These are phyloP conservation scores for Calocera cornea DNA, from an alignment of 768 basidiomycete genomes.

Conservation along the genomic window DNA sequence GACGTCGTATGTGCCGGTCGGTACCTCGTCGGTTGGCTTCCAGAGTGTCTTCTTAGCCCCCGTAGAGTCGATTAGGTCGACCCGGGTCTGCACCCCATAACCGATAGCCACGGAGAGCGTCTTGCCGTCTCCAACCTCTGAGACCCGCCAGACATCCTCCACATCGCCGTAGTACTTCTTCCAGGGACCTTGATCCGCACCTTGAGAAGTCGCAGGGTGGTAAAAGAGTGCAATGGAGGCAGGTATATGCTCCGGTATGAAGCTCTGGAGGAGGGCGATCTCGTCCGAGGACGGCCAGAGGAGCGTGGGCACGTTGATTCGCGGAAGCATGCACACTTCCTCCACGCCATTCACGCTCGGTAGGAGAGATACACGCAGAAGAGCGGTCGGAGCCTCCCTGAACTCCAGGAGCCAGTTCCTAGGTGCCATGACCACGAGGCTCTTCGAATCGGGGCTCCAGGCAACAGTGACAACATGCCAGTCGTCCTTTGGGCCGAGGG, in stretches of 20 bases:
- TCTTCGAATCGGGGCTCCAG: slow-evolving; percentile 7
- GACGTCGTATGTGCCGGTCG: slow-evolving; percentile 5
- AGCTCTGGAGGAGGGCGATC: neutral
- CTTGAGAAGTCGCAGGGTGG: neutral
- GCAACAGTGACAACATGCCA: neutral
- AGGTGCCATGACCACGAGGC: neutral
- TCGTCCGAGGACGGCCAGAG: neutral
- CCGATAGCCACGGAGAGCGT: slow-evolving; percentile 7
- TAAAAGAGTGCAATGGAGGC: neutral
- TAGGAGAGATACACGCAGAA: neutral
- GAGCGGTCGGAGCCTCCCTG: neutral
- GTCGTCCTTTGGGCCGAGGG: neutral
- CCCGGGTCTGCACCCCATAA: slow-evolving; percentile 6
- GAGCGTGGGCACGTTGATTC: neutral
- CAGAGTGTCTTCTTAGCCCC: slow-evolving; percentile 5
- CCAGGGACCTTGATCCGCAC: neutral
- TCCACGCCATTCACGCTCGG: neutral
- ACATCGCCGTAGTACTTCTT: neutral
- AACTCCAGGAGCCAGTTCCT: neutral
- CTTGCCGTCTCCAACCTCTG: neutral
- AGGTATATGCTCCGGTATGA: neutral
- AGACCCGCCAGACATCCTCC: neutral
- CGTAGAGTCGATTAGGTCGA: slow-evolving; percentile 8
- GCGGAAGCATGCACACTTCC: neutral
- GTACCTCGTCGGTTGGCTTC: neutral